phyloP scores from a whole-genome alignment of 2,329 filamentous ascomycete species.

The Pseudocercospora cruenta region DNA sequence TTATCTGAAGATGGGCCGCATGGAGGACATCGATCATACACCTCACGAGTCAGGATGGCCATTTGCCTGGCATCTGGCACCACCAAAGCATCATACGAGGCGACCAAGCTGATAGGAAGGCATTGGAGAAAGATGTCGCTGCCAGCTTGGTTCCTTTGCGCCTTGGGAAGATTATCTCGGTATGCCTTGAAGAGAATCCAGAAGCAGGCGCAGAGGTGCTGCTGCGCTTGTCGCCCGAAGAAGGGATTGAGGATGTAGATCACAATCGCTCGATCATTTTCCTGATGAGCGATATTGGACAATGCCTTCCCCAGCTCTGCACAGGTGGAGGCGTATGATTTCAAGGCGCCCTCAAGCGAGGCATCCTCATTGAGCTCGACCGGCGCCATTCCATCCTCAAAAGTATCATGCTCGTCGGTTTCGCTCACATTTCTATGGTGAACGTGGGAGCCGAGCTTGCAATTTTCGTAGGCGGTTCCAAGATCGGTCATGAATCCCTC shows the following conservation, averaged over 20 bases:
- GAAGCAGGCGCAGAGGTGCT: constrained; percentile 73
- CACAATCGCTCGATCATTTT: constrained; percentile 61
- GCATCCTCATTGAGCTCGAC: constrained; percentile 28
- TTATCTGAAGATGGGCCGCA: constrained; percentile 27
- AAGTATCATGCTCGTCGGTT: constrained; percentile 28
- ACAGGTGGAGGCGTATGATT: constrained; percentile 31
- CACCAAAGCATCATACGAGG: constrained; percentile 64
- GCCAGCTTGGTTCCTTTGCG: constrained; percentile 53
- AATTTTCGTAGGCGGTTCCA: constrained; percentile 71
- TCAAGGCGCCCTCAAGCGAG: constrained; percentile 26
- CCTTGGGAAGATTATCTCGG: constrained; percentile 65
- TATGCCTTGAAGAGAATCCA: constrained; percentile 72
- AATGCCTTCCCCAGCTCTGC: constrained; percentile 34
- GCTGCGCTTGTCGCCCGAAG: constrained; percentile 40
- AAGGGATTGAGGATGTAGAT: constrained; percentile 77
- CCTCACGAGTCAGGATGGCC: constrained; percentile 62
- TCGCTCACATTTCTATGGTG: constrained; percentile 54
- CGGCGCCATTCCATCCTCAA: constrained; percentile 45
- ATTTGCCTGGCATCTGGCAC: constrained; percentile 66
- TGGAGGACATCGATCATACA: constrained; percentile 73
- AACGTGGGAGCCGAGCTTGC: constrained; percentile 64
- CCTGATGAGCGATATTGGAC: constrained; percentile 25
- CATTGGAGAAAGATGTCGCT: constrained; percentile 76
- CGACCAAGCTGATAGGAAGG: constrained; percentile 69
- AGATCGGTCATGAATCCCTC: constrained; percentile 69